A percentile compares a stretch with the other conserved stretches of the same genome.
These are phyloP conservation scores for Pseudocercospora vitis DNA, from an alignment of 2,329 filamentous ascomycete species.

Conservation along the genomic window DNA sequence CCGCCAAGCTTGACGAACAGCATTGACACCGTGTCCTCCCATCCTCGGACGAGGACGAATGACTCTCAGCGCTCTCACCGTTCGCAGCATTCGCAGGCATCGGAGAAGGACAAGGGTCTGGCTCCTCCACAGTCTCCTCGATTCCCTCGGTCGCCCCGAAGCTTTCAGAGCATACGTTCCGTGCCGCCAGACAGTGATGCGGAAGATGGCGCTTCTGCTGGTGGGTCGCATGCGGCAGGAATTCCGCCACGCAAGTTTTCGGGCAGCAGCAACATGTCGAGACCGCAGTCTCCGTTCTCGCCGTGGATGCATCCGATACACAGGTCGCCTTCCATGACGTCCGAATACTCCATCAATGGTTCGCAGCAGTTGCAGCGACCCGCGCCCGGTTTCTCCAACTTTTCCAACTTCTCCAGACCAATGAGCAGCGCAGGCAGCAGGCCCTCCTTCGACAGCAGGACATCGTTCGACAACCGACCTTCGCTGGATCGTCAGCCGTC, in stretches of 20 bases:
- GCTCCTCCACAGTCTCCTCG: constrained; percentile 39
- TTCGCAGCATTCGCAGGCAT: constrained; percentile 24
- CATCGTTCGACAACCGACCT: constrained; percentile 41
- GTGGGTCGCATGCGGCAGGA: constrained; percentile 54
- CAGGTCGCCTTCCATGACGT: constrained; percentile 81
- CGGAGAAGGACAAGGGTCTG: constrained; percentile 30
- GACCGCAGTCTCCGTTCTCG: constrained; percentile 63
- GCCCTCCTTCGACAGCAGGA: constrained; percentile 40
- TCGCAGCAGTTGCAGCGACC: constrained; percentile 31
- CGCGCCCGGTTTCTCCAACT: constrained; percentile 60
- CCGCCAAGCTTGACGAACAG: constrained; percentile 40
- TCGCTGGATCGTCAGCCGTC: constrained; percentile 29
- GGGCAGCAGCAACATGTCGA: constrained; percentile 63
- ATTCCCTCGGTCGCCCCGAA: constrained; percentile 45
- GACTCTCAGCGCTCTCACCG: constrained; percentile 36
- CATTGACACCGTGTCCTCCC: constrained; percentile 39
- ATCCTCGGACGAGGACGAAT: constrained; percentile 44
- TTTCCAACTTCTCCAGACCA: constrained; percentile 67
- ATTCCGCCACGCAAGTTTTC: constrained; percentile 77
- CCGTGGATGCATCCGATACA: constrained; percentile 63
- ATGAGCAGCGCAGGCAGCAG: constrained; percentile 64
- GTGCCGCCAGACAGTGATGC: constrained; percentile 56
- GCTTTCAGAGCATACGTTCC: constrained; percentile 48
- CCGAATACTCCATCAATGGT: constrained; percentile 69
- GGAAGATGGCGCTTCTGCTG: constrained; percentile 62